These are phyloP conservation scores for Metschnikowia cubensis DNA, from an alignment of 805 yeast species.

Conservation along the genomic window DNA sequence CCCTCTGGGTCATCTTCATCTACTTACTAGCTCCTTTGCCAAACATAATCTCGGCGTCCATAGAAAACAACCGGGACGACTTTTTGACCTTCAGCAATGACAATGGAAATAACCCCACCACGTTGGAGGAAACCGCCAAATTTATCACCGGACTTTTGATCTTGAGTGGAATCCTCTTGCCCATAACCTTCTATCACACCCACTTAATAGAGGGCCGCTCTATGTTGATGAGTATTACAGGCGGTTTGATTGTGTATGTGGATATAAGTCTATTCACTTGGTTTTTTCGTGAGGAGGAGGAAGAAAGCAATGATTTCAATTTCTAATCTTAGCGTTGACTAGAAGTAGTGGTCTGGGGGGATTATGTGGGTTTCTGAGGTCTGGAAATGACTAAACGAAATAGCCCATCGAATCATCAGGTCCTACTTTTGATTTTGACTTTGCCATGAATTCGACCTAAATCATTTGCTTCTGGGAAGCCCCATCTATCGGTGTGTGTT, in stretches of 20 bases:
- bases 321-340: constrained; percentile 20
- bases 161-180: constrained; percentile 44
- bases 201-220: constrained; percentile 35
- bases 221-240: constrained; percentile 40
- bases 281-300: constrained; percentile 45
- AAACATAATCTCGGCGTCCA: constrained; percentile 34
- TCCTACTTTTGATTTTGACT: not conserved
- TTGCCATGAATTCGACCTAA: not conserved
- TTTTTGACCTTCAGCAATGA: constrained; percentile 42
- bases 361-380: not conserved
- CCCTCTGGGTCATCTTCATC: constrained; percentile 38
- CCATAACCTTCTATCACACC: constrained; percentile 38
- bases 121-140: constrained; percentile 38
- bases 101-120: constrained; percentile 33
- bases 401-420: not conserved
- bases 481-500: not conserved
- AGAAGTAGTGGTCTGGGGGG: not conserved
- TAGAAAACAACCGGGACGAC: constrained; percentile 39
- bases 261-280: constrained; percentile 43
- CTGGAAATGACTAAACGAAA: too few relatives aligned
- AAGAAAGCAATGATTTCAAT: constrained; percentile 43
- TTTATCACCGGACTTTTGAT: constrained; percentile 38
- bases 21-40: constrained; percentile 45
- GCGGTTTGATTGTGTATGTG: constrained; percentile 43
- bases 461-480: not conserved